Evolutionary conservation across 2,329 filamentous ascomycete species (phyloP).

Genomic region (Aaosphaeria pasadenensis): DNA sequence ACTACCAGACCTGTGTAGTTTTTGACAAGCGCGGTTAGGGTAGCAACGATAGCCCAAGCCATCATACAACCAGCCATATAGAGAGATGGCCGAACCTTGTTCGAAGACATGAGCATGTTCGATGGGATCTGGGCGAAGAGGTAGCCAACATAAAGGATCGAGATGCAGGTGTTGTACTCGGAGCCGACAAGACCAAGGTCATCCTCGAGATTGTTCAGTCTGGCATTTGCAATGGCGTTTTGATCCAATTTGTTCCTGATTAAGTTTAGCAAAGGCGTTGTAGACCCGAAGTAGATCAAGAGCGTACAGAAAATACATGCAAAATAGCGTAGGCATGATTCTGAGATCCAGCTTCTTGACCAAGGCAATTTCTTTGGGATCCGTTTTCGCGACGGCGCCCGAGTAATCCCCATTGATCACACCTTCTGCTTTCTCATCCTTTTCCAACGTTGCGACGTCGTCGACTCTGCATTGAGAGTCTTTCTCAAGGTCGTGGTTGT

Average conservation of each 20-base stretch:
- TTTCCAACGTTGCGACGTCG: background rate
- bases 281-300: background rate
- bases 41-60: constrained; percentile 29
- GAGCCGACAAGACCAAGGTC: constrained; percentile 40
- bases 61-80: constrained; percentile 32
- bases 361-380: constrained; percentile 28
- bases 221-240: constrained; percentile 64
- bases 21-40: constrained; percentile 22
- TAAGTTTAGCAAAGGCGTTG: constrained; percentile 5
- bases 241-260: constrained; percentile 45
- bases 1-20: constrained; percentile 26
- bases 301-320: constrained; percentile 4
- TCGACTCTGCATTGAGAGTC: background rate
- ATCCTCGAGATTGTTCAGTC: constrained; percentile 59
- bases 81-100: constrained; percentile 25
- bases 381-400: constrained; percentile 29
- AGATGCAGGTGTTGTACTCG: constrained; percentile 43
- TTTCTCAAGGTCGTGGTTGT: background rate
- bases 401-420: constrained; percentile 17
- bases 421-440: constrained; percentile 6
- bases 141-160: constrained; percentile 51
- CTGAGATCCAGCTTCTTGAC: constrained; percentile 31
- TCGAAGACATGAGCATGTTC: constrained; percentile 42
- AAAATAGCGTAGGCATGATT: constrained; percentile 15
- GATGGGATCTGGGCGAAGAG: constrained; percentile 35